A percentile compares a stretch with the other conserved stretches of the same genome.
phyloP scores from a whole-genome alignment of 805 yeast genomes.

The Danielozyma ontarioensis region DNA sequence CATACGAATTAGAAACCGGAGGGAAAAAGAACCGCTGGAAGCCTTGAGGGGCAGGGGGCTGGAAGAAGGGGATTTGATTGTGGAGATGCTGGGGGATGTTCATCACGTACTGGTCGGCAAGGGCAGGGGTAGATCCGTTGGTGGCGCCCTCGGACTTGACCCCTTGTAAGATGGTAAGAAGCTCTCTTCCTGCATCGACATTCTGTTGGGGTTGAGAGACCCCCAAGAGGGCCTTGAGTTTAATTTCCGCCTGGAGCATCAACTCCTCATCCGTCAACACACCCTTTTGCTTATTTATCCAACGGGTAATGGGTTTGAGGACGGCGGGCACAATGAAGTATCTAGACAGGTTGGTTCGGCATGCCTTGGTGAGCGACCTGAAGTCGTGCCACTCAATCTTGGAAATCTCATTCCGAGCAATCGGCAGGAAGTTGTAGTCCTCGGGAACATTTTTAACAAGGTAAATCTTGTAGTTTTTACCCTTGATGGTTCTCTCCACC shows the following conservation, averaged over 20 bases:
- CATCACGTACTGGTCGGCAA: conserved; percentile 7
- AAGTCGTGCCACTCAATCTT: conserved; percentile 75
- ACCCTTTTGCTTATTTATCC: conserved; percentile 50
- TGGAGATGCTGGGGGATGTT: conserved; percentile 31
- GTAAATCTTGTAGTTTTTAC: conserved; percentile 82
- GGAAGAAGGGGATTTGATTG: conserved; percentile 16
- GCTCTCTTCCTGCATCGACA: conserved; percentile 71
- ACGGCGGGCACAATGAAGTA: conserved; percentile 46
- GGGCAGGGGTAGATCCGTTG: conserved; percentile 4
- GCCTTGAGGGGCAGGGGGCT: conserved; percentile 5
- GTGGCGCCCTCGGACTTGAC: conserved; percentile 10
- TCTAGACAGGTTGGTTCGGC: conserved; percentile 30
- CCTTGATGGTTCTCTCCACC: conserved; percentile 74
- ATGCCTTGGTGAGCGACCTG: conserved; percentile 36
- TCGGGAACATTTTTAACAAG: conserved; percentile 76
- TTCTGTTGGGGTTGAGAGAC: conserved; percentile 34
- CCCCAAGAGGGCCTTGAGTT: conserved; percentile 61
- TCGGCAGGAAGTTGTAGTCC: conserved; percentile 67
- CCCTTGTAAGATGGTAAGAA: conserved; percentile 54
- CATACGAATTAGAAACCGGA: conserved; percentile 1
- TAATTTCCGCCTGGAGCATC: conserved; percentile 58
- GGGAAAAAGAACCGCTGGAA: conserved; percentile 2
- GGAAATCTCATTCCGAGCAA: conserved; percentile 83
- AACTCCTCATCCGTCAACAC: conserved; percentile 50
- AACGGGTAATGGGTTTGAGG: conserved; percentile 47